These are phyloP conservation scores for Neofusicoccum umdonicola DNA, from an alignment of 2,329 filamentous ascomycete species.

Conservation along the genomic window DNA sequence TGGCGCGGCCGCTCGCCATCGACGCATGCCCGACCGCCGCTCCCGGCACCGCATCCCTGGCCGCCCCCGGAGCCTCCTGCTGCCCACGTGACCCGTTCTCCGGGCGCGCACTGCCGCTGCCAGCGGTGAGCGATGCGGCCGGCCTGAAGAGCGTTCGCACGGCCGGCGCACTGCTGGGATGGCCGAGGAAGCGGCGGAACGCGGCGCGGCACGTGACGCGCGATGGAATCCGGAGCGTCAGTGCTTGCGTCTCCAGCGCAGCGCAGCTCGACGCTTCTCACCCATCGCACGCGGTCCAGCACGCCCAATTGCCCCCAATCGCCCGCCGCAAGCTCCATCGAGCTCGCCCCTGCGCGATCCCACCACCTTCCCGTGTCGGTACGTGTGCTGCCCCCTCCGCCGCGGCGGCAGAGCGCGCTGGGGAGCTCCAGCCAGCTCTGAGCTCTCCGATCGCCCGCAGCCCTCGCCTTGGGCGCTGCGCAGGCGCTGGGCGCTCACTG, in stretches of 20 bases:
- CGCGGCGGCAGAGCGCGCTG: not conserved
- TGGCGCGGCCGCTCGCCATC: not conserved
- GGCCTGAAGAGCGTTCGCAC: not conserved
- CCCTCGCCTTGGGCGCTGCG: not conserved
- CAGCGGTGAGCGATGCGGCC: not conserved
- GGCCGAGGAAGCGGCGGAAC: not conserved
- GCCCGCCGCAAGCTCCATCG: not conserved
- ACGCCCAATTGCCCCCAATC: constrained; percentile 7
- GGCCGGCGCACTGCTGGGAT: not conserved
- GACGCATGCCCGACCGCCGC: constrained; percentile 2
- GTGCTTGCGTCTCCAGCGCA: constrained; percentile 7
- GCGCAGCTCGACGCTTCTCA: not conserved
- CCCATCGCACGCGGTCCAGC: not conserved
- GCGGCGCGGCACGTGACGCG: not conserved
- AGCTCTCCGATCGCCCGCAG: constrained; percentile 14
- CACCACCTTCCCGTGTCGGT: not conserved
- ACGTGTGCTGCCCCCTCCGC: not conserved
- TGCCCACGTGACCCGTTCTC: not conserved
- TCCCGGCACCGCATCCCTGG: constrained; percentile 10
- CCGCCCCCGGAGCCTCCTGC: not conserved
- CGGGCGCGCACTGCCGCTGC: not conserved
- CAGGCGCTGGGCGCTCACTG: too few relatives aligned
- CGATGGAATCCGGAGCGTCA: not conserved
- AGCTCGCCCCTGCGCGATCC: not conserved
- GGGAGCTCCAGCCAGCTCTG: constrained; percentile 14